These are phyloP conservation scores for Collybiopsis luxurians DNA, from an alignment of 768 basidiomycete species.

Conservation along the genomic window DNA sequence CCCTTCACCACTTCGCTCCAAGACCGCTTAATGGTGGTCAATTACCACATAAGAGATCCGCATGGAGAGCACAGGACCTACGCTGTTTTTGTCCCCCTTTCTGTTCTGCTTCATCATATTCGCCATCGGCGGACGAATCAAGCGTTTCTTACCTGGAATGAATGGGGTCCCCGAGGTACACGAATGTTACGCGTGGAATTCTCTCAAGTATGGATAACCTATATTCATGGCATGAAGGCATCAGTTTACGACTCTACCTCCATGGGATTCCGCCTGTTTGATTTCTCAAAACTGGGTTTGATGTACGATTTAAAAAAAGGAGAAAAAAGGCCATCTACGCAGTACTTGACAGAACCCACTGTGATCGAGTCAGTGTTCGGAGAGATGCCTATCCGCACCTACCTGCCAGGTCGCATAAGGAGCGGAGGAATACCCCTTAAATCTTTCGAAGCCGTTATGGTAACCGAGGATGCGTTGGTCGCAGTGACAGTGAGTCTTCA, in stretches of 20 bases:
- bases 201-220: conserved; percentile 32
- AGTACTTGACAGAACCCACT: conserved; percentile 18
- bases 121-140: conserved; percentile 10
- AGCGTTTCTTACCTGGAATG: conserved; percentile 20
- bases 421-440: conserved; percentile 9
- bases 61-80: conserved; percentile 6
- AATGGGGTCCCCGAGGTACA: conserved; percentile 29
- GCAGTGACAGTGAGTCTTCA: conserved; percentile 16
- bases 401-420: background rate
- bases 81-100: conserved; percentile 28
- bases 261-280: conserved; percentile 22
- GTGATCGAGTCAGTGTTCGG: background rate
- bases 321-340: conserved; percentile 3
- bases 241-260: conserved; percentile 17
- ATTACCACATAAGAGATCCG: conserved; percentile 11
- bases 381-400: background rate
- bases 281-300: conserved; percentile 28
- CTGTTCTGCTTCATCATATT: conserved; percentile 24
- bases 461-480: conserved; percentile 32
- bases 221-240: conserved; percentile 31
- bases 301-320: conserved; percentile 12
- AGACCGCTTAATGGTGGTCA: conserved; percentile 30
- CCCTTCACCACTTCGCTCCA: conserved; percentile 14
- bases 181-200: conserved; percentile 25
- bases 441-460: conserved; percentile 26